A percentile compares a stretch with the other conserved stretches of the same genome.
Conservation (phyloP, 306 rosid species). For the Medicago lupulina region DNA sequence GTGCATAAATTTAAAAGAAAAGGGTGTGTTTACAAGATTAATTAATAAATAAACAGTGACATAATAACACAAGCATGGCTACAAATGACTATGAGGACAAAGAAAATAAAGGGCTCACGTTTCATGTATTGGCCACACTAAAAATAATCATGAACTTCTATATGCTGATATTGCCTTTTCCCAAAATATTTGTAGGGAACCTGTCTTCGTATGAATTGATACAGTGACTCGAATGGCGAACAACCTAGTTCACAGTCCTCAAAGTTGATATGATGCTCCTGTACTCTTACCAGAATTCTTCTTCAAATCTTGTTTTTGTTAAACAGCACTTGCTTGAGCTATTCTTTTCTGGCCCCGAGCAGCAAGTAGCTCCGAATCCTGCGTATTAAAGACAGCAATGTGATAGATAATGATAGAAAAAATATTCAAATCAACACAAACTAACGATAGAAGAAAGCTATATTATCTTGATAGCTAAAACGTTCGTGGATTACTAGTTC, state of each 20-base stretch:
- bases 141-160: conserved; percentile 1
- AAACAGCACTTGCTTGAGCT: conserved; percentile 62
- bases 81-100: background rate
- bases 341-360: conserved; percentile 55
- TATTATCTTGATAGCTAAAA: background rate
- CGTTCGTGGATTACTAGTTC: no score
- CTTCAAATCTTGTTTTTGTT: conserved; percentile 41
- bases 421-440: conserved; percentile 22
- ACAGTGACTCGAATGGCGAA: background rate
- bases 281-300: conserved; percentile 12
- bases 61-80: conserved; percentile 31
- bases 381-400: conserved; percentile 34
- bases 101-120: background rate
- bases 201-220: conserved; percentile 24
- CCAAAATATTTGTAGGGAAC: conserved; percentile 2
- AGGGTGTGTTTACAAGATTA: background rate
- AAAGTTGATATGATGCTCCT: conserved; percentile 34
- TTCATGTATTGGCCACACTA: conserved; percentile 14
- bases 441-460: conserved; percentile 13
- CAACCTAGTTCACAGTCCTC: background rate
- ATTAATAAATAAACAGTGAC: background rate
- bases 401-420: conserved; percentile 22
- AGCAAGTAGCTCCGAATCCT: conserved; percentile 76
- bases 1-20: background rate
- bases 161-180: conserved; percentile 19